Conservation (phyloP, 257 asterid species). For the Przewalskia tangutica region DNA sequence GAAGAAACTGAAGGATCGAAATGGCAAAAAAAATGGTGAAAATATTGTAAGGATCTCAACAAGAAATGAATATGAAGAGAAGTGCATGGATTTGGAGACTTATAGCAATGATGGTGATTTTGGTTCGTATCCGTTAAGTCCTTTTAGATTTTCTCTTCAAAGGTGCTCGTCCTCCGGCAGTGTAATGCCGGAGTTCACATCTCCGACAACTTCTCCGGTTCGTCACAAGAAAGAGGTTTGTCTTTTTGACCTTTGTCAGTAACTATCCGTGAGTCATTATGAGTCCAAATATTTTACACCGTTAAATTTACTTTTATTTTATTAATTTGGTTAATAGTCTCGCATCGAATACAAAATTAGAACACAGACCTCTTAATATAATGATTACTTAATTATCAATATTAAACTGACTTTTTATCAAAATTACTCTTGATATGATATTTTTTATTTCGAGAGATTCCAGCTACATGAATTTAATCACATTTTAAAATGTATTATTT, state of each 20-base stretch:
- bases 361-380: too few relatives aligned
- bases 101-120: constrained; percentile 27
- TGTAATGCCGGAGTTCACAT: constrained; percentile 43
- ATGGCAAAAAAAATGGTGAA: constrained; percentile 15
- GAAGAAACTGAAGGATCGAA: constrained; percentile 48
- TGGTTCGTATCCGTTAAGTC: constrained; percentile 14
- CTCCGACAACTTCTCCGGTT: constrained; percentile 69
- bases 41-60: not conserved
- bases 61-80: constrained; percentile 25
- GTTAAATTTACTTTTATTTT: not conserved
- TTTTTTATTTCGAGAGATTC: too few relatives aligned
- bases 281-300: not conserved
- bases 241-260: not conserved
- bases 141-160: constrained; percentile 44
- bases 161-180: constrained; percentile 23
- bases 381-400: too few relatives aligned
- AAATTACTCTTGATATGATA: too few relatives aligned
- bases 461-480: too few relatives aligned
- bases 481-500: too few relatives aligned
- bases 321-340: not conserved
- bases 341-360: too few relatives aligned
- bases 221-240: constrained; percentile 47
- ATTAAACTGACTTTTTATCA: too few relatives aligned
- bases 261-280: not conserved
- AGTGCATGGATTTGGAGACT: constrained; percentile 25